Evolutionary conservation across 1,284 basidiomycete species (phyloP).

Genomic region (Leccinum subfulvum): DNA sequence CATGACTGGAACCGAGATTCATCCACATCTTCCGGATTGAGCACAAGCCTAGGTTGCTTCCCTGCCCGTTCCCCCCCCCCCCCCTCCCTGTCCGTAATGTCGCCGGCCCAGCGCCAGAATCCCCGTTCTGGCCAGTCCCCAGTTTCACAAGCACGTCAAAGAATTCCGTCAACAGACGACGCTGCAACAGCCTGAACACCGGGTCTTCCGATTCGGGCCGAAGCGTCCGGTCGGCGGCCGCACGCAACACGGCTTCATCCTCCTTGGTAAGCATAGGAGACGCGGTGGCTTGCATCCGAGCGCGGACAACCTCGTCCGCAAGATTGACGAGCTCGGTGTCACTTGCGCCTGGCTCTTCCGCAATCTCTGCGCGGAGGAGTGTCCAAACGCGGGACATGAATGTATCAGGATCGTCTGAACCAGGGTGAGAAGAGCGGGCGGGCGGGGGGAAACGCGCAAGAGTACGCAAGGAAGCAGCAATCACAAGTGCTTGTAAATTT

Average conservation of each 20-base stretch:
- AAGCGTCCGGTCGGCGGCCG: slow-evolving; percentile 59
- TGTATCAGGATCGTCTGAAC: no score
- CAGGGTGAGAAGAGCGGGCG: no score
- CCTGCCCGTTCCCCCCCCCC: slow-evolving; percentile 26
- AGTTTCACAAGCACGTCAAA: slow-evolving; percentile 32
- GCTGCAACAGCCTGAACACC: slow-evolving; percentile 62
- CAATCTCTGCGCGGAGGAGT: no score
- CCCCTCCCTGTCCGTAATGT: slow-evolving; percentile 47
- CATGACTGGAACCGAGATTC: neutral
- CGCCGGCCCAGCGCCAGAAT: slow-evolving; percentile 29
- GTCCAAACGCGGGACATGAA: no score
- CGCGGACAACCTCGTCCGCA: slow-evolving; percentile 29
- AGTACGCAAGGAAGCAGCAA: no score
- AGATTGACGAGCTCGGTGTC: no score
- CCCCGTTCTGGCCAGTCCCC: slow-evolving; percentile 1
- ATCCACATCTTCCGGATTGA: slow-evolving; percentile 13
- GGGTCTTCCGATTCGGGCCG: slow-evolving; percentile 49
- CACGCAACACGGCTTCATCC: slow-evolving; percentile 49
- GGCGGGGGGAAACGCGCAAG: no score
- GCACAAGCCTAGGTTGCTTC: slow-evolving; percentile 28
- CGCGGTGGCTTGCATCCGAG: slow-evolving; percentile 28
- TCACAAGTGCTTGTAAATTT: slow-evolving; percentile 31
- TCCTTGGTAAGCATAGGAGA: slow-evolving; percentile 25
- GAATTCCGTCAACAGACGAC: slow-evolving; percentile 47
- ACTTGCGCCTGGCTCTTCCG: no score